Conservation (phyloP, 225 moss, liverwort and hornwort genomes). For the Lunularia cruciata region DNA sequence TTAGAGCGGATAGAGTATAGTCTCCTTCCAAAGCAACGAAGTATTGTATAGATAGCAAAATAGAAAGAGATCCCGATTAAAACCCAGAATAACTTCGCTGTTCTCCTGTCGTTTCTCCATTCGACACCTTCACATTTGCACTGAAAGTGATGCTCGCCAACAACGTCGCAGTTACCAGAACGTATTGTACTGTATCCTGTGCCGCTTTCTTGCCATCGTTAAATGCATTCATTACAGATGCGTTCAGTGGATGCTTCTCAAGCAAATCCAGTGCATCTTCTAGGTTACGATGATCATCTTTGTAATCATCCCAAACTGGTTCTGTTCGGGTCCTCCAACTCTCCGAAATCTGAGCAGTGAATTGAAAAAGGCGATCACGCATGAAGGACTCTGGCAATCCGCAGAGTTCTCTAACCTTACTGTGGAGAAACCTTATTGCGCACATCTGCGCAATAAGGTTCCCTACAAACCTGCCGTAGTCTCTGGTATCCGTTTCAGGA, state of each 20-base stretch:
- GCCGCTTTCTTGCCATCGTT: not conserved
- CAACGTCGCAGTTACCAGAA: constrained; percentile 20
- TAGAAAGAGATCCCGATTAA: constrained; percentile 24
- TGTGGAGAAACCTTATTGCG: no score
- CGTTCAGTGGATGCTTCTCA: not conserved
- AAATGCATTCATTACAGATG: not conserved
- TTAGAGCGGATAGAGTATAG: not conserved
- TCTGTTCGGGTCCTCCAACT: not conserved
- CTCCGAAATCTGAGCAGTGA: no score
- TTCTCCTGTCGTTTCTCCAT: not conserved
- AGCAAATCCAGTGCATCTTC: no score
- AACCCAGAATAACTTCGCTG: constrained; percentile 15
- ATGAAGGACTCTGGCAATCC: no score
- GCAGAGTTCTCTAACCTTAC: no score
- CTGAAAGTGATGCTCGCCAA: constrained; percentile 18
- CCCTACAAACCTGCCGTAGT: no score
- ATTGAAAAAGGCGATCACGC: no score
- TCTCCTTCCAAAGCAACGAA: not conserved
- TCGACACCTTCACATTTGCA: constrained; percentile 13
- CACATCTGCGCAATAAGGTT: no score
- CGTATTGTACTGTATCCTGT: constrained; percentile 4
- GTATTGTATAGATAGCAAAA: constrained; percentile 22
- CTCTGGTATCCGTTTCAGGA: no score
- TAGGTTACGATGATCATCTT: not conserved
- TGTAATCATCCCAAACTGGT: not conserved